Base-by-base conservation (phyloP, 208 protist genomes). In the Angomonas deanei region DNA sequence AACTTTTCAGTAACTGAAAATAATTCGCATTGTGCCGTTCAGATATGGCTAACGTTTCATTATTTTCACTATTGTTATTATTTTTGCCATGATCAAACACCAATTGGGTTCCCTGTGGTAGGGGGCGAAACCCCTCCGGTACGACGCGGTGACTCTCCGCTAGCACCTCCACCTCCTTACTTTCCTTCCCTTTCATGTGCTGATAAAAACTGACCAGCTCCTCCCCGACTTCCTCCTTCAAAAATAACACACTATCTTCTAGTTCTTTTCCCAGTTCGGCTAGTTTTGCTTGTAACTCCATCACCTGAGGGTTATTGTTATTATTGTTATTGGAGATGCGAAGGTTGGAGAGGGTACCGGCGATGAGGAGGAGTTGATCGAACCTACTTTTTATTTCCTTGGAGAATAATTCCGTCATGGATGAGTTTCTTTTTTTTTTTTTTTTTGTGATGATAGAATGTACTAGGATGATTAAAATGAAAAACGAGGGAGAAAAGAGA, bases 141-240 rank as follows among this genome's bases (percentile, higher is more conserved):
- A 78, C 76, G 6, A 71, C 27, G 33, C 48, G 53, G 6, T 27
- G 28, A n/a, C 33, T 24, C 19, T 53, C 39, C 8, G 69, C 17
- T 13, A 78, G 36, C 47, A 63, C 46, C 17, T 60, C 36, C 13
- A 58, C 27, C 36, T 74, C 61, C 30, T 13, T 21, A 3, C 48
- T 8, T 61, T 79, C 70, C 60, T 89, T 89, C 10, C 39, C 32
- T 15, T 66, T 66, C 68, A 89, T 57, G 63, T 90, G 74, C 0
- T 64, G 64, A 52, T 84, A 94, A 52, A 94, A 94, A 28, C 77
- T 74, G 13, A 86, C 70, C 8, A 91, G 34, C 31, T 80, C 70
- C 0, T 26, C 50, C 48, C 88, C 82, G 10, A 91, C 56, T 3
- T 61, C 56, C 47, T 6, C 38, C 39, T 72, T 47, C 31, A 94